Evolutionary conservation across 129 eudicot species (phyloP), one percentile per base, ranked within the genome.

Genomic region (Tagetes patula): DNA sequence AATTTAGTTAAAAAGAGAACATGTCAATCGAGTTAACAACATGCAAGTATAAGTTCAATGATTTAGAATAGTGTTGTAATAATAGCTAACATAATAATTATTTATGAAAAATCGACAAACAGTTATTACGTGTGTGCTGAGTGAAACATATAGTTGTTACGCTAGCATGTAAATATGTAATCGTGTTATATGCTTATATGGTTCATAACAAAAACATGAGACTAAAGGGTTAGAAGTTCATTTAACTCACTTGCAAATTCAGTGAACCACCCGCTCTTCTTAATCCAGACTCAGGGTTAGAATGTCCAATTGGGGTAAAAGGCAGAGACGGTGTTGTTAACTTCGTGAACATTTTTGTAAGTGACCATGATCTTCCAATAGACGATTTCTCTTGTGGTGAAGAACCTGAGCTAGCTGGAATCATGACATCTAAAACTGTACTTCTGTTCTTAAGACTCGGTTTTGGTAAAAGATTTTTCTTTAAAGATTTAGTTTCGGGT

Each of bases 281-380:
- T 42, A 76, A 56, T 31, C 56, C 69, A 1, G 88, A 73, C 77
- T 80, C 90, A 0, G 80, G 77, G 40, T 77, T 86, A 3, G 88
- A 67, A 68, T 67, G 79, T 40, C 73, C 76, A 66, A 78, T 69
- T 12, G 86, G 82, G 34, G 86, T 78, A 53, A 84, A 82, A 37
- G 95, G 91, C 65, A 82, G 77, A 60, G 97, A 91, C 4, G 96
- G 78, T 42, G 96, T 77, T 48, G 96, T 74, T 70, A 81, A 84
- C 70, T 80, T 86, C 12, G 91, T 79, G 70, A 91, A 91, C 76
- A 91, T 86, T 70, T 85, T 91, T 11, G 97, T 75, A 34, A 91
- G 86, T 34, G 96, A 91, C 90, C 88, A 86, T 48, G 97, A 79
- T 56, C 87, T 82, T 49, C 88, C 69, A 4, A 86, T 81, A 5